Evolutionary conservation across 495 filamentous ascomycete genomes (phyloP), one percentile per base, ranked within the genome.

Genomic region (Podospora fimiseda): DNA sequence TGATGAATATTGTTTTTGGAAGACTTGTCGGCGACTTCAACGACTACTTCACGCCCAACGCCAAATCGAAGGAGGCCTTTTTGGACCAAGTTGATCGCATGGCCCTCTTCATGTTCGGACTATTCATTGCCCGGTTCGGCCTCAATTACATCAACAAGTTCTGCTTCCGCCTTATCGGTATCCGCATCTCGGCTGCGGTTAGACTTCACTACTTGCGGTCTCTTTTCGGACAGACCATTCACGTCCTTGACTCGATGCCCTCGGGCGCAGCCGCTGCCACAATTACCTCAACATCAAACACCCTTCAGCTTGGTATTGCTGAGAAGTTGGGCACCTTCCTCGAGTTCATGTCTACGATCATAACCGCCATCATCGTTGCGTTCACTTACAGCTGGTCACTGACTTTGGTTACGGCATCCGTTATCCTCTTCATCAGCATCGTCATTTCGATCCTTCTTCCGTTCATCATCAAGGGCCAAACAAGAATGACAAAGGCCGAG

Each of bases 311-410:
- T 0, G 81, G 81, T 18, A 83, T 81, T 6, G 77, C 80, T 7
- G 82, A 86, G 65, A 86, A 85, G 61, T 77, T 83, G 8, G 81
- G 81, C 36, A 75, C 80, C 20, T 76, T 74, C 39, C 58, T 85
- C 37, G 69, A 75, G 51, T 79, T 70, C 46, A 51, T 74, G 8
- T 70, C 81, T 2, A 81, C 78, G 50, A 82, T 86, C 50, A 53
- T 83, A 18, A 71, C 77, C 0, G 74, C 83, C 18, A 83, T 82
- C 59, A 70, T 83, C 44, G 68, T 84, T 14, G 80, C 76, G 11
- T 85, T 80, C 53, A 71, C 60, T n/a, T 78, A 74, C 53, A 76
- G 66, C 55, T 83, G 81, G 81, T 66, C 70, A 9, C 62, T 85
- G 40, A 74, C 80, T 1, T 67, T 82, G 11, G 80, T 79, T 11